phyloP scores from a whole-genome alignment of 768 basidiomycete genomes.

The Lentinula lateritia region DNA sequence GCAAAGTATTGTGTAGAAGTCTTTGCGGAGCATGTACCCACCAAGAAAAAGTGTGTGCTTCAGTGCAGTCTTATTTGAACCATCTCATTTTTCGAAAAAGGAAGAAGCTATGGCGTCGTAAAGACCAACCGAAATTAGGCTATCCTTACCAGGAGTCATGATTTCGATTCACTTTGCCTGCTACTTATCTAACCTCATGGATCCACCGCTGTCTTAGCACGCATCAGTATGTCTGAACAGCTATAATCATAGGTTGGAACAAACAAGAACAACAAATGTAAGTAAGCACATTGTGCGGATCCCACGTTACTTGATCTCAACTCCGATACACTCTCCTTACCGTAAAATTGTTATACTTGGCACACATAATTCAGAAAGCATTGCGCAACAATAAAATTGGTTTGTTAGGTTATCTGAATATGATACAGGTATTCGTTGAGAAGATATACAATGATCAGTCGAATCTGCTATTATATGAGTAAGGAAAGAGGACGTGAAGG shows the following conservation, averaged over 20 bases:
- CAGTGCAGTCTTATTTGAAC: neutral
- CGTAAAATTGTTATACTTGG: too few relatives aligned
- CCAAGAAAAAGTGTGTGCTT: conserved; percentile 81
- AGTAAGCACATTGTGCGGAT: too few relatives aligned
- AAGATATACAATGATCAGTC: conserved; percentile 4
- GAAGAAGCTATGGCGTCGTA: conserved; percentile 89
- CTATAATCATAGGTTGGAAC: too few relatives aligned
- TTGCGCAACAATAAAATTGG: neutral
- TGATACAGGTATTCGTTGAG: neutral
- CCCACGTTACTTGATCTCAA: too few relatives aligned
- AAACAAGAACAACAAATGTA: too few relatives aligned
- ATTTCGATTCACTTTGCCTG: neutral
- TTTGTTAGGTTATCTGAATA: neutral
- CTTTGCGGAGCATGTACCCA: conserved; percentile 75
- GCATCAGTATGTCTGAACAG: too few relatives aligned
- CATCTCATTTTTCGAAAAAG: conserved; percentile 30
- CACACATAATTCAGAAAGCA: too few relatives aligned
- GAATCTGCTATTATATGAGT: neutral
- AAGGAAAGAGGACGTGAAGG: neutral
- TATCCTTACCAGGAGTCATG: conserved; percentile 79
- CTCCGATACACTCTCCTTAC: too few relatives aligned
- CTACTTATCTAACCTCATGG: too few relatives aligned
- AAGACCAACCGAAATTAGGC: conserved; percentile 77
- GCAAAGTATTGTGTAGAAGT: conserved; percentile 76
- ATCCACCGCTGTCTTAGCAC: too few relatives aligned